phyloP scores from a whole-genome alignment of 1,284 basidiomycete genomes.

The Coniferiporia weirii region DNA sequence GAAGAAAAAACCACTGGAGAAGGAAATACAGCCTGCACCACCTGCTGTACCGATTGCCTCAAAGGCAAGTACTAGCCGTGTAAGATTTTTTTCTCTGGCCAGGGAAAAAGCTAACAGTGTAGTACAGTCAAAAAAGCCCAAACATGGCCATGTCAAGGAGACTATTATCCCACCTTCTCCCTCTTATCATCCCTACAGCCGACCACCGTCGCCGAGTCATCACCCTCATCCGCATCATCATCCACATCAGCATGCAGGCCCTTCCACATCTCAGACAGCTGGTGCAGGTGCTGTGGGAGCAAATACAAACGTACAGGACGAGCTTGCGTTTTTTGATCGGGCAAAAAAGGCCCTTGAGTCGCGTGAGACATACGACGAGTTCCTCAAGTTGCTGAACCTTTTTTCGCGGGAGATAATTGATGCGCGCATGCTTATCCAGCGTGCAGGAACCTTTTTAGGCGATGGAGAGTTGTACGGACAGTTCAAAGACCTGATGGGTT shows the following conservation, averaged over 20 bases:
- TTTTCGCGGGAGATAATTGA: constrained; percentile 89
- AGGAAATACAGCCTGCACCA: constrained; percentile 53
- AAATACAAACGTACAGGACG: constrained; percentile 57
- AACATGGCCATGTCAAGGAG: constrained; percentile 24
- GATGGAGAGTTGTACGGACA: constrained; percentile 77
- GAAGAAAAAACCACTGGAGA: constrained; percentile 55
- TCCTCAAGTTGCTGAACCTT: constrained; percentile 77
- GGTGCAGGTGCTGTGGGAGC: constrained; percentile 23
- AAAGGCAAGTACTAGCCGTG: constrained; percentile 20
- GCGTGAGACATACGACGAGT: constrained; percentile 75
- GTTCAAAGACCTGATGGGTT: constrained; percentile 86
- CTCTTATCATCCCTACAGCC: constrained; percentile 15
- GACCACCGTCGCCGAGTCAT: constrained; percentile 19
- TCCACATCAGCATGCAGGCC: constrained; percentile 11
- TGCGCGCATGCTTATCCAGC: constrained; percentile 75
- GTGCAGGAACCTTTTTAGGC: constrained; percentile 76
- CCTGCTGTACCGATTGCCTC: constrained; percentile 37
- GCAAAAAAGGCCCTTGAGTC: constrained; percentile 76
- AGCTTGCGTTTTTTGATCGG: constrained; percentile 91
- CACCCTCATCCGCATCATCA: constrained; percentile 10
- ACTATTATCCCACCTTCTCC: constrained; percentile 18
- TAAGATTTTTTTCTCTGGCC: background rate
- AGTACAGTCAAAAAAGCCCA: constrained; percentile 26
- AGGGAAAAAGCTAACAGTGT: constrained; percentile 2
- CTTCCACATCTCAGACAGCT: constrained; percentile 25